Base-by-base conservation (phyloP, 1,139 yeast genomes). In the Candida tunisiensis region DNA sequence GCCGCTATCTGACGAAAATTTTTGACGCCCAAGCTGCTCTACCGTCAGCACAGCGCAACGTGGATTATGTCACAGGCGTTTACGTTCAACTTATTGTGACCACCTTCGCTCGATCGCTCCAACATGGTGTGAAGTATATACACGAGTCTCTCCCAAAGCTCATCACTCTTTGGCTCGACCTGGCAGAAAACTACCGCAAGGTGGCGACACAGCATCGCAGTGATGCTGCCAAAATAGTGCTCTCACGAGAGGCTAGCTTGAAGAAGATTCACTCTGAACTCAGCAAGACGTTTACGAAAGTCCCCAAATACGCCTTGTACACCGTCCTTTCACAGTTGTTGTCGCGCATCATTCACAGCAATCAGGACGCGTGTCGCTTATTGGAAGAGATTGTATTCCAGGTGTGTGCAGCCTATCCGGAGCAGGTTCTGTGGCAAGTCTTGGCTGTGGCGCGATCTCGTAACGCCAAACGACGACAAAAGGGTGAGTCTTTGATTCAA, bases 91-190 rank as follows among this genome's bases (percentile, higher is more conserved):
- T 65, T 20, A 71, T 83, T 16, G 69, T 83, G 6, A 52, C 66
- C 6, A 63, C 67, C 30, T 82, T 79, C 40, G 53, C 77, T 21
- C 60, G 67, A 18, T 74, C 94, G 0, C 63, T 85, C 27, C 68
- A 69, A 10, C 63, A 65, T 31, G 91, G 93, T 1, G 62, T 73
- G 6, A 65, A 68, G 25, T 77, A 70, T 44, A 64, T 80, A 3
- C 74, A 74, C 42, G 96, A 91, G 49, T 79, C 92, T 0, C 54
- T 91, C 14, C 98, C 98, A 0, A 83, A 83, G 44, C 66, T 83
- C 15, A 64, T 88, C 5, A 85, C 95, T 0, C 64, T 83, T 12
- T 91, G 98, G 98, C 57, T 91, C 12, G 95, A 88, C 42, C 79
- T 74, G 47, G 78, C 85, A 34, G 20, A 28, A 21, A 20, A 9